Conservation (phyloP, 1,284 basidiomycete genomes). For the Trichosporon asahii region DNA sequence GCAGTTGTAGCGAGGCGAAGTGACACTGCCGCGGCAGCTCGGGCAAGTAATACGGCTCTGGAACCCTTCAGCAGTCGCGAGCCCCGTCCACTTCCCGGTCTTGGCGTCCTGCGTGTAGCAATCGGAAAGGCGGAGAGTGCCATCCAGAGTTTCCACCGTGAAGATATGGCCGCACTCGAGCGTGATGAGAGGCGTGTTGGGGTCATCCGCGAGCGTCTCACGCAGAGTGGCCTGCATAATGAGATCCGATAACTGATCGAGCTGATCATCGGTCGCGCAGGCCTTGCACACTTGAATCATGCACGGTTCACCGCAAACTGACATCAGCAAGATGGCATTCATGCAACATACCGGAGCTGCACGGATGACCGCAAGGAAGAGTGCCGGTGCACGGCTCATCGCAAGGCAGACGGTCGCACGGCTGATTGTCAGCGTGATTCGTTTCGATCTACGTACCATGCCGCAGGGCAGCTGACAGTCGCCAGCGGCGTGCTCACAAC, state of each 20-base stretch:
- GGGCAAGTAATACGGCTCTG: slow-evolving; percentile 59
- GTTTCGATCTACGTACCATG: slow-evolving; percentile 58
- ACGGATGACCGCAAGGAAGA: slow-evolving; percentile 62
- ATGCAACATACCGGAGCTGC: slow-evolving; percentile 50
- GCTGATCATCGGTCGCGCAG: slow-evolving; percentile 55
- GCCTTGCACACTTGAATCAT: slow-evolving; percentile 50
- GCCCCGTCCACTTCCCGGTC: slow-evolving; percentile 49
- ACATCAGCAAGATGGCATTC: slow-evolving; percentile 53
- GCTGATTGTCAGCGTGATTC: slow-evolving; percentile 49
- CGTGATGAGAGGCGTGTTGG: slow-evolving; percentile 59
- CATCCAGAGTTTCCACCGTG: slow-evolving; percentile 69
- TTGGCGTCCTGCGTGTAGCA: slow-evolving; percentile 55
- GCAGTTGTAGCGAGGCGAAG: slow-evolving; percentile 60
- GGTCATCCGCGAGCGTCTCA: slow-evolving; percentile 56
- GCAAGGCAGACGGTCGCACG: slow-evolving; percentile 66
- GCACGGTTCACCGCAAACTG: too few species aligned
- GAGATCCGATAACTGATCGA: slow-evolving; percentile 59
- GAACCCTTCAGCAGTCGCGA: slow-evolving; percentile 55
- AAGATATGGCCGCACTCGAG: slow-evolving; percentile 65
- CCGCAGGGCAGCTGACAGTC: slow-evolving; percentile 66
- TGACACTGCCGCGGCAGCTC: slow-evolving; percentile 58
- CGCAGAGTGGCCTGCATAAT: slow-evolving; percentile 58
- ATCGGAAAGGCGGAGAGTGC: slow-evolving; percentile 57
- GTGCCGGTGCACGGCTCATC: slow-evolving; percentile 57
- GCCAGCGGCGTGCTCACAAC: slow-evolving; percentile 55